Evolutionary conservation across 164 flowering plant genomes (phyloP), one percentile per base, ranked within the genome.

Genomic region (Vitis rupestris): DNA sequence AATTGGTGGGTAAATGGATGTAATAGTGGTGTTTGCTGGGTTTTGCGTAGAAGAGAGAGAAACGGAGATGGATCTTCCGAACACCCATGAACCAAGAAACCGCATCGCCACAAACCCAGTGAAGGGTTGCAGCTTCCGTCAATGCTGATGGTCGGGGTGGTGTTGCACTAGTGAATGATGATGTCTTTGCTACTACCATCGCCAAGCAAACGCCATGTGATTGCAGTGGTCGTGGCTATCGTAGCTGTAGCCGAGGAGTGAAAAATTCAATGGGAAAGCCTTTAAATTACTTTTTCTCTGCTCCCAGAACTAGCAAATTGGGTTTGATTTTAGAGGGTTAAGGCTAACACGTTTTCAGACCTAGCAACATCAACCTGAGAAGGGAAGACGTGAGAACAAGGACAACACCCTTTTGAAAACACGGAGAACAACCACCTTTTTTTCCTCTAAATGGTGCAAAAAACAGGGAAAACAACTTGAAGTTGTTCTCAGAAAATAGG

Each of bases 31-130:
- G 37, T 64, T 58, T 67, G 30, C 9, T 50, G 57, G 44, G 11
- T 58, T 53, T 58, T 58, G 0, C 60, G 69, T 76, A 85, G 88
- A 87, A 83, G 78, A 82, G 81, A 65, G 86, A 83, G 62, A 87
- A 85, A 68, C 61, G 78, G 13, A 85, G 85, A 64, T 87, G 90
- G 90, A 53, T 82, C 27, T 85, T 87, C 71, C 65, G 88, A 61
- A 84, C 82, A 65, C 63, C 79, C 2, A 37, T 70, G 3, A 72
- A 19, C 16, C 79, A 74, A 74, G 84, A 79, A 50, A 50, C 72
- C 0, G 57, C n/a, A 10, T 51, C 61, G 1, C 66, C 49, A 14
- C 80, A 64, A 4, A 59, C 70, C 48, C 75, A 67, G 27, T 47
- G 73, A 8, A 71, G 59, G 23, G n/a, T 44, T 56, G 27, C 17